A percentile compares a stretch with the other conserved stretches of the same genome.
Evolutionary conservation across 768 basidiomycete species (phyloP).

Genomic region (Grammothele lineata): DNA sequence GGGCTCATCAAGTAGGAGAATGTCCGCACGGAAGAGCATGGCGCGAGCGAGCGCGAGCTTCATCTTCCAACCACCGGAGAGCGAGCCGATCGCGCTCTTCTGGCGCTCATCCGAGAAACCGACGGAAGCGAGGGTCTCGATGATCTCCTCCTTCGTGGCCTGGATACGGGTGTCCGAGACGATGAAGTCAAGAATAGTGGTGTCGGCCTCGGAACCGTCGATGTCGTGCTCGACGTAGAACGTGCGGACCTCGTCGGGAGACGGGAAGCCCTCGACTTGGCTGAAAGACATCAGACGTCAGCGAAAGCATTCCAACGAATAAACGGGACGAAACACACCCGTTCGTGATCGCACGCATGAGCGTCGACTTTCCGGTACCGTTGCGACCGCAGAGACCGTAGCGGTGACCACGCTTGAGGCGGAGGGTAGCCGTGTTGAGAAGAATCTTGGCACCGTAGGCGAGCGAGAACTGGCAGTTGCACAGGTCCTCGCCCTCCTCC

Average conservation of each 20-base stretch:
- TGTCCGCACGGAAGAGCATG: constrained; percentile 98
- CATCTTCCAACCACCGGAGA: constrained; percentile 99
- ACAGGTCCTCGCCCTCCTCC: constrained; percentile 97
- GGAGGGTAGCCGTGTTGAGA: constrained; percentile 93
- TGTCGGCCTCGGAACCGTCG: constrained; percentile 91
- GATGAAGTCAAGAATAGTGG: constrained; percentile 87
- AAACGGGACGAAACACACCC: constrained; percentile 39
- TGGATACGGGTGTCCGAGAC: constrained; percentile 78
- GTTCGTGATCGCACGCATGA: constrained; percentile 91
- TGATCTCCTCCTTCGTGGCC: constrained; percentile 62
- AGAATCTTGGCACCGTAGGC: constrained; percentile 99
- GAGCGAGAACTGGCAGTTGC: constrained; percentile 98
- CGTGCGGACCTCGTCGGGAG: constrained; percentile 93
- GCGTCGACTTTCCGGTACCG: constrained; percentile 95
- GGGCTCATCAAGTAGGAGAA: constrained; percentile 93
- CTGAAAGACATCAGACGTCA: constrained; percentile 28
- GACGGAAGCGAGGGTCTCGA: constrained; percentile 82
- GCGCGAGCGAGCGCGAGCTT: constrained; percentile 96
- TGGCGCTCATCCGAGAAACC: constrained; percentile 91
- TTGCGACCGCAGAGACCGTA: constrained; percentile 99
- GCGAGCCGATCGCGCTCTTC: constrained; percentile 75
- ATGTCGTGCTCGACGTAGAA: constrained; percentile 99
- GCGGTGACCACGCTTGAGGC: constrained; percentile 97
- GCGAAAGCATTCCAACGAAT: constrained; percentile 22
- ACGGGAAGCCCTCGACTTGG: constrained; percentile 98